These are phyloP conservation scores for Corymbia citriodora DNA, from an alignment of 441 rosid genomes.

Conservation along the genomic window DNA sequence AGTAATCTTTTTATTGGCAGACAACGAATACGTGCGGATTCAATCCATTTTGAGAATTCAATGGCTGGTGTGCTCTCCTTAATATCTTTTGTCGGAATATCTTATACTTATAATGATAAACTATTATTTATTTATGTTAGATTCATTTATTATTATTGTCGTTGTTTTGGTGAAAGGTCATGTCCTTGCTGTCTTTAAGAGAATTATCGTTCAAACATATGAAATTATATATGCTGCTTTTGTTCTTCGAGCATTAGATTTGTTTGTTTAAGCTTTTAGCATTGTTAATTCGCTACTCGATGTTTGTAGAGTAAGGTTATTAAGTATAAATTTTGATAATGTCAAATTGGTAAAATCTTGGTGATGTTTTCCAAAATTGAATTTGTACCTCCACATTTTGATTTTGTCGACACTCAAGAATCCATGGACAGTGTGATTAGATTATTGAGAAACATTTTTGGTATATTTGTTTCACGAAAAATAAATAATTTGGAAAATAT, in stretches of 20 bases:
- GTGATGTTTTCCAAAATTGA: not conserved
- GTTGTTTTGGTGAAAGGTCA: not conserved
- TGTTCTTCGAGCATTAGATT: not conserved
- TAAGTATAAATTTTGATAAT: not conserved
- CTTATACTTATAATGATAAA: not conserved
- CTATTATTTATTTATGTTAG: not conserved
- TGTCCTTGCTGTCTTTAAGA: not conserved
- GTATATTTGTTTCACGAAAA: no score
- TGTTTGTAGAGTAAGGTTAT: not conserved
- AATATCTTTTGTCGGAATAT: not conserved
- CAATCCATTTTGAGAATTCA: not conserved
- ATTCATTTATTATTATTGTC: not conserved
- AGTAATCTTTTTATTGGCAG: rapidly evolving
- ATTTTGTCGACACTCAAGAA: not conserved
- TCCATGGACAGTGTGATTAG: no score
- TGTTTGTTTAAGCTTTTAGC: not conserved
- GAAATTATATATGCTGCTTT: not conserved
- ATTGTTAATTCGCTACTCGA: no score
- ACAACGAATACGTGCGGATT: rapidly evolving
- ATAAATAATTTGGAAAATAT: no score
- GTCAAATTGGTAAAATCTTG: not conserved
- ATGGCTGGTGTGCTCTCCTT: not conserved
- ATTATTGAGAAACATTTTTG: not conserved
- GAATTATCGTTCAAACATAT: no score
- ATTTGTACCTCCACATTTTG: not conserved